These are phyloP conservation scores for Hamigera avellanea DNA, from an alignment of 495 filamentous ascomycete genomes.

Conservation along the genomic window DNA sequence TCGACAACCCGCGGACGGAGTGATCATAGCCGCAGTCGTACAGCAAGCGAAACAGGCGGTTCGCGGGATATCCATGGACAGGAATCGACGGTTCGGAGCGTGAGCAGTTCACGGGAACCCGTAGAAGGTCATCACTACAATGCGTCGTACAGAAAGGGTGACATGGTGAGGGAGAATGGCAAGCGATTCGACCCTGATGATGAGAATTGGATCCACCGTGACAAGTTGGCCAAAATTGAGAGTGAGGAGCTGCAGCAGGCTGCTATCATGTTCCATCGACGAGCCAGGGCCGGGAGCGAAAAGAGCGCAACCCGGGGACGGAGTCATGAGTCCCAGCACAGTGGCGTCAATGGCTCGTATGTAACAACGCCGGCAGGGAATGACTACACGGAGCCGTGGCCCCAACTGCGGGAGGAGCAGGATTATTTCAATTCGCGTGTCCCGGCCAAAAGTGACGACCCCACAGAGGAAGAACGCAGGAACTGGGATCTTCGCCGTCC, in stretches of 20 bases:
- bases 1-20: conserved; percentile 24
- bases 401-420: conserved; percentile 26
- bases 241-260: conserved; percentile 84
- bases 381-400: conserved; percentile 29
- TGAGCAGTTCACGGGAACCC: conserved; percentile 12
- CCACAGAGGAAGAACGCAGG: conserved; percentile 19
- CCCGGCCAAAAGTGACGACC: conserved; percentile 25
- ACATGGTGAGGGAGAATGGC: conserved; percentile 3
- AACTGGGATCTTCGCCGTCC: conserved; percentile 67
- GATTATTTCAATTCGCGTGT: conserved; percentile 34
- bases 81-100: conserved; percentile 22
- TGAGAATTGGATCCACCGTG: conserved; percentile 84
- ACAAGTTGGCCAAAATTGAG: conserved; percentile 91
- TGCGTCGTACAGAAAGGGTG: conserved; percentile 9
- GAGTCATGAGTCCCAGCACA: conserved; percentile 37
- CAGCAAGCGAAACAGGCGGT: conserved; percentile 45
- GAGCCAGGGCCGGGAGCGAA: conserved; percentile 46
- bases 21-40: conserved; percentile 36
- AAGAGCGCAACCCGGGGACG: conserved; percentile 41
- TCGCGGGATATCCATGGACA: conserved; percentile 41
- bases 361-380: conserved; percentile 18
- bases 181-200: conserved; percentile 14
- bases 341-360: conserved; percentile 16
- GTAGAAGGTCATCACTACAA: conserved; percentile 7
- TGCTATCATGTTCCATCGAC: conserved; percentile 57